A percentile compares a stretch with the other conserved stretches of the same genome.
phyloP scores from a whole-genome alignment of 768 basidiomycete genomes.

The Nevesoporus exiguus region DNA sequence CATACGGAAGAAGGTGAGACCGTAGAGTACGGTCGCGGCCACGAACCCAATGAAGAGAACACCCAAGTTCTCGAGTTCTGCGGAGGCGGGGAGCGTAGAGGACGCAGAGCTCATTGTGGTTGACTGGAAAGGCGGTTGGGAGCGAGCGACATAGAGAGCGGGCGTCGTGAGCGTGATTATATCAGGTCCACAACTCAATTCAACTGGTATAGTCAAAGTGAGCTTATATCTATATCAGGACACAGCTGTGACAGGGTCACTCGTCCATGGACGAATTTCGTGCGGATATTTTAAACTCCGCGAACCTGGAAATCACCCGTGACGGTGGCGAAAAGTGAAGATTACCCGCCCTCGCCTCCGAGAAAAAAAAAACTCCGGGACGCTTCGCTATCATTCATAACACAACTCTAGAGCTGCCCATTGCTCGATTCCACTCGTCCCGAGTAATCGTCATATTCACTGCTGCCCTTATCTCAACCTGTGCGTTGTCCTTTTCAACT shows the following conservation, averaged over 20 bases:
- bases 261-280: neutral
- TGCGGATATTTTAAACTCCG: neutral
- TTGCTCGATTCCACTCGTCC: too few relatives aligned
- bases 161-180: neutral
- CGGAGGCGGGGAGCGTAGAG: conserved; percentile 8
- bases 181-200: conserved; percentile 7
- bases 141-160: conserved; percentile 1
- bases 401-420: too few relatives aligned
- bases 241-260: neutral
- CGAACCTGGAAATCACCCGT: neutral
- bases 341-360: too few relatives aligned
- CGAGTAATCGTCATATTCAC: too few relatives aligned
- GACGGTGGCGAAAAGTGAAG: neutral
- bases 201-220: neutral
- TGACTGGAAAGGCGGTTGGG: neutral
- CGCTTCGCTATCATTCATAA: too few relatives aligned
- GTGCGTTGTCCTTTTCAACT: too few relatives aligned
- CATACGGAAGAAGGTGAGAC: conserved; percentile 34
- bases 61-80: conserved; percentile 25
- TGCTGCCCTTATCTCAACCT: too few relatives aligned
- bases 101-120: conserved; percentile 17
- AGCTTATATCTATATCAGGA: conserved; percentile 8
- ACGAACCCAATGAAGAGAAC: conserved; percentile 29
- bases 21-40: conserved; percentile 27
- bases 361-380: too few relatives aligned